A percentile compares a stretch with the other conserved stretches of the same genome.
Evolutionary conservation across 2,329 filamentous ascomycete species (phyloP).

Genomic region (Nemania bipapillata): DNA sequence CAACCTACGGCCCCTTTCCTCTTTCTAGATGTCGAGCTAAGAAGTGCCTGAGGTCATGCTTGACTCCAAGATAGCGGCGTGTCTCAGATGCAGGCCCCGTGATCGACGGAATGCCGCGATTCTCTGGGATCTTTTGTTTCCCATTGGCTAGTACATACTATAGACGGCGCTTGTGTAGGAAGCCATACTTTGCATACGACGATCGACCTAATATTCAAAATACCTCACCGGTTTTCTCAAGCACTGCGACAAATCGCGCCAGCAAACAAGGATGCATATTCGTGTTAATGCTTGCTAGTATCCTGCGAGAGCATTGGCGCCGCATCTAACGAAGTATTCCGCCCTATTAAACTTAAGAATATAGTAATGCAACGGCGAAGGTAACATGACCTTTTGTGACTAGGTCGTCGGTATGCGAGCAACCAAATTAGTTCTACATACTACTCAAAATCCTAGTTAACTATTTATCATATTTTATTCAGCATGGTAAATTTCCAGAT

Average conservation of each 20-base stretch:
- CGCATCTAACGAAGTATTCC: background rate
- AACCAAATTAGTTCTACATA: background rate
- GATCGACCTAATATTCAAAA: background rate
- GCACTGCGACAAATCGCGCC: background rate
- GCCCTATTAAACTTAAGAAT: background rate
- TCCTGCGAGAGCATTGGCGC: background rate
- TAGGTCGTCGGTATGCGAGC: background rate
- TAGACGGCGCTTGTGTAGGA: background rate
- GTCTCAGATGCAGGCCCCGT: background rate
- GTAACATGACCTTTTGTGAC: background rate
- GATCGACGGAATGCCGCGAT: background rate
- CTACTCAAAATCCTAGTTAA: background rate
- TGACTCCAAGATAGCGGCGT: background rate
- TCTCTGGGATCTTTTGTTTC: background rate
- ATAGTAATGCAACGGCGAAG: background rate
- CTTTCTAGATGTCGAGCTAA: background rate
- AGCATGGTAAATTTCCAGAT: background rate
- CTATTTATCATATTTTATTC: background rate
- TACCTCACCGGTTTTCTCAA: background rate
- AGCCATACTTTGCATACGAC: background rate
- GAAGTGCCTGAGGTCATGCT: background rate
- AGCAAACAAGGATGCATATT: background rate
- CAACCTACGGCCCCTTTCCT: no score
- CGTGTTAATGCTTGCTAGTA: slow-evolving; percentile 2
- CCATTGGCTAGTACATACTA: background rate